Conservation (phyloP, 768 basidiomycete species). For the Panaeolus cyanescens region DNA sequence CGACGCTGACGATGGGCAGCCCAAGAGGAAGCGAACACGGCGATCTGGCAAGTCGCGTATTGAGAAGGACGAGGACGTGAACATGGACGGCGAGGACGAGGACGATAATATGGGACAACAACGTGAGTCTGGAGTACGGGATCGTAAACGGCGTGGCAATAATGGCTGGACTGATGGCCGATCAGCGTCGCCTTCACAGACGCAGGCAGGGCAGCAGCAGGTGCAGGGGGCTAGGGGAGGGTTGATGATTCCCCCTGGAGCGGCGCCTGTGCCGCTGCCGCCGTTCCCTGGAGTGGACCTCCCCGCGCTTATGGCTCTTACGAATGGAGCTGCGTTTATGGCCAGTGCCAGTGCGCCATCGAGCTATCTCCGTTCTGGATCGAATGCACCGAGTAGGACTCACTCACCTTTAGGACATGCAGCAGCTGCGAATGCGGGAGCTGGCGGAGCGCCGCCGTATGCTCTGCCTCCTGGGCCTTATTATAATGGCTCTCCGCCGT, state of each 20-base stretch:
- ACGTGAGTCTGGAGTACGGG: conserved; percentile 15
- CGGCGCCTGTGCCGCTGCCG: conserved; percentile 15
- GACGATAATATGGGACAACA: conserved; percentile 15
- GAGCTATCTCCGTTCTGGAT: conserved; percentile 66
- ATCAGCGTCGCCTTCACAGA: conserved; percentile 36
- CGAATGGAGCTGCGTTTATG: conserved; percentile 33
- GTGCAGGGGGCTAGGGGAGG: not conserved
- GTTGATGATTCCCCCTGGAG: not conserved
- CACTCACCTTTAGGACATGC: conserved; percentile 63
- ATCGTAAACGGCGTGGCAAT: conserved; percentile 22
- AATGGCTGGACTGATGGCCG: conserved; percentile 35
- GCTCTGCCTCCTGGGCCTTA: conserved; percentile 37
- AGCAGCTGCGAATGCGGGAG: conserved; percentile 27
- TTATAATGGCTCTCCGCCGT: conserved; percentile 21
- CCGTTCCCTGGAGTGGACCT: conserved; percentile 54
- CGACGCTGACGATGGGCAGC: conserved; percentile 50
- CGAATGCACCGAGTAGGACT: conserved; percentile 68
- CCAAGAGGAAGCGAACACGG: conserved; percentile 61
- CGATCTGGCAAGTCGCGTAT: conserved; percentile 27
- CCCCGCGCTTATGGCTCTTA: conserved; percentile 54
- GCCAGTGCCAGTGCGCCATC: conserved; percentile 41
- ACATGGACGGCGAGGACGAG: conserved; percentile 48
- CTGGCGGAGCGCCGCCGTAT: conserved; percentile 39
- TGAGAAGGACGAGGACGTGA: conserved; percentile 46
- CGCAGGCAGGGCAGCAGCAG: conserved; percentile 8